phyloP scores from a whole-genome alignment of 148 eudicot species.

The Amaranthus palmeri region DNA sequence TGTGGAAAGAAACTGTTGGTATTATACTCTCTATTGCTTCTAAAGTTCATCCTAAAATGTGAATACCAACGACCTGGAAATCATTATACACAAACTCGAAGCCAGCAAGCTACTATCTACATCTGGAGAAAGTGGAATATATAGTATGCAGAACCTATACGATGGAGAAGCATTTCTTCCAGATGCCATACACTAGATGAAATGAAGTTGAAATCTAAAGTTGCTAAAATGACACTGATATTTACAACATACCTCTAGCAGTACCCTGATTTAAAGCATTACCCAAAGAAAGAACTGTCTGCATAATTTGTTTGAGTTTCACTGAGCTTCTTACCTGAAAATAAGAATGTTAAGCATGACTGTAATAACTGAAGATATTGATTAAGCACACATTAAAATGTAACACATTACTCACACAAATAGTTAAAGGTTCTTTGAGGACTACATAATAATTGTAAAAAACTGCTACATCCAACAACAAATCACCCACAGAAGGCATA shows the following conservation, averaged over 20 bases:
- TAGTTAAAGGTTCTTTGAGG: neutral
- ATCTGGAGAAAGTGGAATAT: neutral
- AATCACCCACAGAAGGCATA: neutral
- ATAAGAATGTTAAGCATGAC: conserved; percentile 14
- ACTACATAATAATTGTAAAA: neutral
- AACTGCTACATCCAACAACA: neutral
- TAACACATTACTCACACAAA: neutral
- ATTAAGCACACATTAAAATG: neutral
- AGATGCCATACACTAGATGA: neutral
- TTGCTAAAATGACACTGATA: neutral
- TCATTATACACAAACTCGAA: neutral
- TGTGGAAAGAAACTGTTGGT: neutral
- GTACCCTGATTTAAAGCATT: conserved; percentile 96
- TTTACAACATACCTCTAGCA: conserved; percentile 67
- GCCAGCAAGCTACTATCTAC: neutral
- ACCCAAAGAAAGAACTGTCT: conserved; percentile 84
- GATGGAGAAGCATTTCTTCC: neutral
- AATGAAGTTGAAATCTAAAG: neutral
- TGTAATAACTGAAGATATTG: neutral
- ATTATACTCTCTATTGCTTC: neutral
- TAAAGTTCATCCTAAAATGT: neutral
- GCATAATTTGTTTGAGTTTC: conserved; percentile 77
- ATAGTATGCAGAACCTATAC: neutral
- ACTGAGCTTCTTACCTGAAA: conserved; percentile 73
- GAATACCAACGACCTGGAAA: neutral